Evolutionary conservation across 352 stramenopile species (phyloP), one percentile per base, ranked within the genome.

Genomic region (Globisporangium splendens): DNA sequence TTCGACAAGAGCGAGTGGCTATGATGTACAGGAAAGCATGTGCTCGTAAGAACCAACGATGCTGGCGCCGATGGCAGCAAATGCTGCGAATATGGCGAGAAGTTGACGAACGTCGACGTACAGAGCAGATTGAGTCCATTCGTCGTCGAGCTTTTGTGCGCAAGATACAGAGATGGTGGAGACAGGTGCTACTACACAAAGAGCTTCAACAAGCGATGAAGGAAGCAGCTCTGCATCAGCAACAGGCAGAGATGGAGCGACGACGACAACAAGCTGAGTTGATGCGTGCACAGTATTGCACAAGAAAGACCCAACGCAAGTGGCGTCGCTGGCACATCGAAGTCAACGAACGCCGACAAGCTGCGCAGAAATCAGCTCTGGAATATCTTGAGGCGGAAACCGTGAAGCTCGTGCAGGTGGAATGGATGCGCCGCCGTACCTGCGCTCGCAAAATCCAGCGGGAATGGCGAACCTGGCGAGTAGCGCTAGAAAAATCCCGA

Each of bases 241-340:
- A 47, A 47, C 2, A 12, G 13, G 39, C 17, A 21, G 12, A 21
- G 43, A 59, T 4, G 3, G 7, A 17, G 6, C 15, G 21, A 59
- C 24, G 41, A 48, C 22, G 17, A 2, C 18, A 7, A 21, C 21
- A 28, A 35, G 31, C 20, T 18, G 1, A 44, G 8, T 22, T 13
- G 7, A 51, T 59, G 17, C 53, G 18, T 13, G 15, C 15, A 41
- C 68, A 59, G 11, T 48, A 66, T 2, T 72, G 43, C 8, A 55
- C 55, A 8, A 44, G 66, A 1, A 76, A 69, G 53, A 73, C 73
- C 18, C 65, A 73, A 49, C 68, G 66, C 18, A 54, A 59, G 20
- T 76, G 69, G 69, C 50, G 50, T 20, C 49, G 48, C 18, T 67
- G 55, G 65, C 44, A 48, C 1, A 44, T 62, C 35, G 15, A 4